Percentiles rank a stretch among this genome's conserved stretches.
These are phyloP conservation scores for Rhizopus arrhizus DNA, from an alignment of 371 early-diverging fungal genomes.

Conservation along the genomic window DNA sequence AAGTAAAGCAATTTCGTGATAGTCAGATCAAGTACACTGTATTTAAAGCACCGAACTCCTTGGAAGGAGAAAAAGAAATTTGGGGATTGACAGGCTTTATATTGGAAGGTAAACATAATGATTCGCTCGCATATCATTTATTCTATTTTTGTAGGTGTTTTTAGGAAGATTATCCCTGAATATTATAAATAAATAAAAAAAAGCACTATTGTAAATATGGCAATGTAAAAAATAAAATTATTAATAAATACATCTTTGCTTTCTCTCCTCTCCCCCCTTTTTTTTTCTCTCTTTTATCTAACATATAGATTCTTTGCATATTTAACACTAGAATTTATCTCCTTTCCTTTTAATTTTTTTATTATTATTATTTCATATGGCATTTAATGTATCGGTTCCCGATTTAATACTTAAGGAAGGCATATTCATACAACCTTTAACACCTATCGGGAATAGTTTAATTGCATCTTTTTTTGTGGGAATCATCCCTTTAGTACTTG, in stretches of 20 bases:
- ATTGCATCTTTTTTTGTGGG: conserved; percentile 52
- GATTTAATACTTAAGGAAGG: conserved; percentile 27
- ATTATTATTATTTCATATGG: conserved; percentile 8
- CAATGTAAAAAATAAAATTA: too few species aligned
- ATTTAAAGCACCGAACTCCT: conserved; percentile 57
- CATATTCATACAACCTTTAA: conserved; percentile 40
- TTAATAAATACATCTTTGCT: too few species aligned
- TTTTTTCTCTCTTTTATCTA: conserved; percentile 1
- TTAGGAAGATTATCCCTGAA: conserved; percentile 44
- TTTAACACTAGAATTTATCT: background rate
- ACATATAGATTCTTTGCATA: background rate
- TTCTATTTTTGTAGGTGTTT: conserved; percentile 27
- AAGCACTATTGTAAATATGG: background rate
- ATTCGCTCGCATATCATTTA: background rate
- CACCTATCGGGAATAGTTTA: conserved; percentile 45
- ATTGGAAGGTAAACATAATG: conserved; percentile 53
- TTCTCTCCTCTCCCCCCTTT: background rate
- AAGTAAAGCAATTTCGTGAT: conserved; percentile 62
- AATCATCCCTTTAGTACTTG: conserved; percentile 39
- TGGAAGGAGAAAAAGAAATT: conserved; percentile 56
- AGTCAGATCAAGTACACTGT: conserved; percentile 63
- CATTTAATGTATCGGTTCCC: conserved; percentile 13
- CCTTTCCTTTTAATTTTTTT: background rate
- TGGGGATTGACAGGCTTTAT: conserved; percentile 90
- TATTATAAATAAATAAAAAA: conserved; percentile 20